Evolutionary conservation across 192 early-diverging fungal species (phyloP), one percentile per base, ranked within the genome.

Genomic region (Coemansia furcata): DNA sequence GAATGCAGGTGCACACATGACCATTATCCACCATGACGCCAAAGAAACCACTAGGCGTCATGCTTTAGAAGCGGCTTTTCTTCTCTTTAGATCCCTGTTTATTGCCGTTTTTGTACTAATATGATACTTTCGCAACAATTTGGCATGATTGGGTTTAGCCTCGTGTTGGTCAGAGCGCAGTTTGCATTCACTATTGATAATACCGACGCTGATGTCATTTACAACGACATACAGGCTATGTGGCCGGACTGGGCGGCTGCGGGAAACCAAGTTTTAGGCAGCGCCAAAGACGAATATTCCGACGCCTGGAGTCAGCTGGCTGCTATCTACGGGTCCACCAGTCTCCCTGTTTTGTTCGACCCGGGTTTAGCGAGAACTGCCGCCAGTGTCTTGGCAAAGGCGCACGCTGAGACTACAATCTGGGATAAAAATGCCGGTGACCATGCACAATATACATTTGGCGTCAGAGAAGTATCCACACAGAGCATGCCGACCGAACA

Each of bases 171-270:
- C 36, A 47, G 30, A 1, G 65, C 74, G 8, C 74, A 76, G 60
- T 76, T 70, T 62, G 74, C 74, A 7, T 76, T 76, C 47, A 37
- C 43, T 17, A 35, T 71, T 21, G 68, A 70, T 29, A 60, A 76
- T 60, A 67, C 63, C 0, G 61, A 76, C 9, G 65, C 23, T 19
- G 35, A 47, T 38, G 40, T n/a, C 29, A 63, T 76, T n/a, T 76
- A 70, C 68, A 30, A 8, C 26, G 74, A 76, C 42, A 70, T 76
- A 19, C 50, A 67, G 60, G 74, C 64, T 11, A 39, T 69, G 39
- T 76, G 74, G 74, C 46, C 23, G 4, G 64, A 70, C 65, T 76
- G 74, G 74, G 74, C 68, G 15, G 65, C 40, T 3, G 64, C 65
- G 15, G 74, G 74, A 6, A 76, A 70, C 46, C 62, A 66, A 30